Evolutionary conservation across 106 monocot species (phyloP).

Genomic region (Platanthera guangdongensis): DNA sequence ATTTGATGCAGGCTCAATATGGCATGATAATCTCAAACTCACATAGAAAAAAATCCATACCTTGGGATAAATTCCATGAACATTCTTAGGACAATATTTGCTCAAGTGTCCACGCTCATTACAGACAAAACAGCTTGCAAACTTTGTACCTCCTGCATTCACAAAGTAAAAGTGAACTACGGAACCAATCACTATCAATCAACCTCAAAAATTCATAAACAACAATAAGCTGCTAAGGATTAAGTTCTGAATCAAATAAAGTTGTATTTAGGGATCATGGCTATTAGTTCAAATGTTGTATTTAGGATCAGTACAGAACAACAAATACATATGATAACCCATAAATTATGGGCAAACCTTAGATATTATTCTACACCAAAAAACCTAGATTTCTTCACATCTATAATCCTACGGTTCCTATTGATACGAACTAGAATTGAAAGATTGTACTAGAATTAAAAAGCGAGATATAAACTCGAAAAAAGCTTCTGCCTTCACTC

Average conservation of each 20-base stretch:
- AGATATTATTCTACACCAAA: too few species aligned
- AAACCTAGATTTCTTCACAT: too few species aligned
- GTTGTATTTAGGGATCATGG: too few species aligned
- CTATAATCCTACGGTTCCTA: too few species aligned
- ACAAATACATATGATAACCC: not conserved
- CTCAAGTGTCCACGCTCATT: constrained; percentile 83
- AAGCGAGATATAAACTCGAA: too few species aligned
- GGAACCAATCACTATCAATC: not conserved
- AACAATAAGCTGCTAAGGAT: not conserved
- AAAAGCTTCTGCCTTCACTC: too few species aligned
- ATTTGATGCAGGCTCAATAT: not conserved
- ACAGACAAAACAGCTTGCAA: constrained; percentile 88
- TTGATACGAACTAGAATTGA: too few species aligned
- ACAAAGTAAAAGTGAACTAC: constrained; percentile 2
- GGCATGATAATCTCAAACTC: not conserved
- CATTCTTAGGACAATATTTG: constrained; percentile 86
- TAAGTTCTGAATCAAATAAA: not conserved
- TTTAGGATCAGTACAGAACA: not conserved
- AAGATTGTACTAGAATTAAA: too few species aligned
- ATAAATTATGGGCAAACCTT: not conserved
- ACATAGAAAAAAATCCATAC: constrained; percentile 6
- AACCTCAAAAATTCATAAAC: not conserved
- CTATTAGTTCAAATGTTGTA: not conserved
- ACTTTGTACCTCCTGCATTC: constrained; percentile 80
- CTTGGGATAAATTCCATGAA: constrained; percentile 94